Evolutionary conservation across 116 monocot species (phyloP).

Genomic region (Iris pallida): DNA sequence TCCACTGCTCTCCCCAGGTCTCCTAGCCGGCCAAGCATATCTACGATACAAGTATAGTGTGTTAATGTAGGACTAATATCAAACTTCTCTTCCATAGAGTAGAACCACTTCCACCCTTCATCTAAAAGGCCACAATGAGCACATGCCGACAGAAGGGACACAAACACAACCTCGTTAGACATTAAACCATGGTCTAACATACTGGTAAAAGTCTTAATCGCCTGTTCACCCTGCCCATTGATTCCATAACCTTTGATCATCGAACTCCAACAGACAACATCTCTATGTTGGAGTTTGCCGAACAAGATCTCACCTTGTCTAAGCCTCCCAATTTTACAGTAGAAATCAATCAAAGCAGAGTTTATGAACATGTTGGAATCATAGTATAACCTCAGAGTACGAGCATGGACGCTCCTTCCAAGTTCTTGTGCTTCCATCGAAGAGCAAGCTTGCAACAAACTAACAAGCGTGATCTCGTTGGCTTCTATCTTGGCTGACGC

Average conservation of each 20-base stretch:
- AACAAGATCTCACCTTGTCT: constrained; percentile 37
- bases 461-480: constrained; percentile 53
- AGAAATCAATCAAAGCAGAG: constrained; percentile 52
- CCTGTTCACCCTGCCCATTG: constrained; percentile 44
- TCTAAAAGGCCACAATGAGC: constrained; percentile 44
- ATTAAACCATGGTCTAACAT: constrained; percentile 41
- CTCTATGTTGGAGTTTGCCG: constrained; percentile 18
- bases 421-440: constrained; percentile 18
- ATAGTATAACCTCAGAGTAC: constrained; percentile 19
- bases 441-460: constrained; percentile 49
- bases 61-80: constrained; percentile 30
- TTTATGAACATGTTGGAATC: constrained; percentile 16
- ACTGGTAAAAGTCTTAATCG: constrained; percentile 22
- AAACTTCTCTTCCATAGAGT: constrained; percentile 40
- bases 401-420: constrained; percentile 49
- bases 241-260: constrained; percentile 65
- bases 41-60: constrained; percentile 54
- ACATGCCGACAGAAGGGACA: constrained; percentile 50
- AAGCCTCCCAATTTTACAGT: constrained; percentile 41
- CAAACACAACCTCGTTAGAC: constrained; percentile 43
- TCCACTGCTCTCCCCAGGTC: constrained; percentile 31
- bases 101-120: constrained; percentile 48
- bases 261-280: constrained; percentile 56
- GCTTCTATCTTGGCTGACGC: constrained; percentile 13
- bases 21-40: constrained; percentile 49